Evolutionary conservation across 2,329 filamentous ascomycete genomes (phyloP), one percentile per base, ranked within the genome.

Genomic region (Fusarium coicis): DNA sequence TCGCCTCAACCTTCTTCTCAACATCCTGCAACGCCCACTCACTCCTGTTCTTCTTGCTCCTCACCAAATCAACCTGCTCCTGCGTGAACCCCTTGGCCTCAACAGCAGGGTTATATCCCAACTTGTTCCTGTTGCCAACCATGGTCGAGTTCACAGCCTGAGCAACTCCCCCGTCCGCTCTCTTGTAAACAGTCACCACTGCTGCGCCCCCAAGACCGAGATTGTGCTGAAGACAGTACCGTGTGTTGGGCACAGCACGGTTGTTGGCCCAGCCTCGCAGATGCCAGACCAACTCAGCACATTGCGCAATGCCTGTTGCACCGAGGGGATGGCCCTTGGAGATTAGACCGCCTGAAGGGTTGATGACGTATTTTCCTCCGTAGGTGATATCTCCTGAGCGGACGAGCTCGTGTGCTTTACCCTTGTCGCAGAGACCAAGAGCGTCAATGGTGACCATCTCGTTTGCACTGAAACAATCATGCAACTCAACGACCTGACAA

Each of bases 401-500:
- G 30, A 98, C 94, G 83, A 98, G 90, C 83, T 98, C 94, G 81
- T 98, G 95, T 0, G 96, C 96, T 82, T 94, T 96, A 21, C 96
- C 96, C 19, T 88, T 90, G 66, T 91, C 91, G 44, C 87, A 90
- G 16, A 98, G 88, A 4, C 94, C 95, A 2, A 98, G 88, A 0
- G 94, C 94, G 80, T 98, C 96, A 56, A 98, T 91, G 4, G 91
- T 92, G 57, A 96, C 89, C 92, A 98, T 93, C 86, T 98, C 94
- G 81, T 98, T 98, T 32, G 96, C 92, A 23, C 92, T 95, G 88
- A 98, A 98, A 86, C 96, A 98, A 85, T 98, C 96, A 84, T 98
- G 96, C 68, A 98, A 87, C 85, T 98, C 96, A 79, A 94, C 95
- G 21, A 98, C 93, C 78, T 92, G 91, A 72, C 96, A 88, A 74